Percentiles rank a stretch among this genome's conserved stretches.
Evolutionary conservation across 306 rosid species (phyloP).

Genomic region (Fragaria ananassa): DNA sequence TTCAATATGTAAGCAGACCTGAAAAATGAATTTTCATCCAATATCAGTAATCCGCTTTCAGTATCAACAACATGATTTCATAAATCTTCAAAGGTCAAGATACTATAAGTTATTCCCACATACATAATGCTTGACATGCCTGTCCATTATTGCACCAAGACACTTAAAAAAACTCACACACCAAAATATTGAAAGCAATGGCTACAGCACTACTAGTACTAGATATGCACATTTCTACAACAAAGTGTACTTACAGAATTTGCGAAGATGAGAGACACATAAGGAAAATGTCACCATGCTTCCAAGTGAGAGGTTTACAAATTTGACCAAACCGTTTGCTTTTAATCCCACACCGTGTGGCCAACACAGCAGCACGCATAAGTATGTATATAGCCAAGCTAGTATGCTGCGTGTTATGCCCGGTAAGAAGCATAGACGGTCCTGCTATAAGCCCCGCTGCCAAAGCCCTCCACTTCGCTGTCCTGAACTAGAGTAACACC

Average conservation of each 20-base stretch:
- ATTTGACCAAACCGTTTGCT: conserved; percentile 76
- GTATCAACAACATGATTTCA: neutral
- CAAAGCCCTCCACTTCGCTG: conserved; percentile 91
- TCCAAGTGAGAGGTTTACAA: conserved; percentile 96
- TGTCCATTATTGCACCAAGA: neutral
- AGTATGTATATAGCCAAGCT: conserved; percentile 91
- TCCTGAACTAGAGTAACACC: conserved; percentile 63
- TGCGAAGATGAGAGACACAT: conserved; percentile 96
- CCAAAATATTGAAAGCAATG: neutral
- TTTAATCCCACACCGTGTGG: conserved; percentile 90
- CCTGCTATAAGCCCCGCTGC: conserved; percentile 95
- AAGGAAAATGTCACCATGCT: conserved; percentile 90
- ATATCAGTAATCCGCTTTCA: neutral
- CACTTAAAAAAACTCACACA: neutral
- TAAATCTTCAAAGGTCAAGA: neutral
- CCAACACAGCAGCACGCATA: conserved; percentile 91
- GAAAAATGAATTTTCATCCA: conserved; percentile 23
- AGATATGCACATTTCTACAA: no score
- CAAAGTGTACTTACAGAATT: conserved; percentile 63
- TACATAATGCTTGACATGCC: neutral
- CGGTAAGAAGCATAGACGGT: conserved; percentile 85
- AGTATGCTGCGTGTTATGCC: conserved; percentile 76
- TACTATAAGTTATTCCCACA: neutral
- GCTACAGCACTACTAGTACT: neutral
- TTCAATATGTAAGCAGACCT: conserved; percentile 94